Conservation (phyloP, 371 early-diverging fungal genomes). For the Smittium culicis region DNA sequence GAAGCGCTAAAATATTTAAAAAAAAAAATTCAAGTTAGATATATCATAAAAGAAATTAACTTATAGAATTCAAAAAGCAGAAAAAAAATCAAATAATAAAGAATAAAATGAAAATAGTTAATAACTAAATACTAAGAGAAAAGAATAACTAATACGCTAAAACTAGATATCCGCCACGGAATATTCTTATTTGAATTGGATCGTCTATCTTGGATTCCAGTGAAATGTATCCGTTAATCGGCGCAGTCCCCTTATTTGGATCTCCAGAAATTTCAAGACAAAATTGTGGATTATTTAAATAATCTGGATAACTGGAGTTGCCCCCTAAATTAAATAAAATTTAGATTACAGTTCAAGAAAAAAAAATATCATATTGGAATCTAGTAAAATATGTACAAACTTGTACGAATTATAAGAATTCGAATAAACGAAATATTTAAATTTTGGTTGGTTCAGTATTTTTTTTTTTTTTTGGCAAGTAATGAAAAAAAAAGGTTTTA, state of each 20-base stretch:
- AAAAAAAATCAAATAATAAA: neutral
- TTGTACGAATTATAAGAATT: no score
- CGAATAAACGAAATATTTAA: no score
- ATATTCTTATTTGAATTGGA: constrained; percentile 52
- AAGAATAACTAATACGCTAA: constrained; percentile 30
- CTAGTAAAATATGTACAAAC: no score
- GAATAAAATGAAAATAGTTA: no score
- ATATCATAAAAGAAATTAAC: neutral
- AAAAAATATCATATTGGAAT: no score
- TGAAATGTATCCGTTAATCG: constrained; percentile 34
- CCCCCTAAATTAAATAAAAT: no score
- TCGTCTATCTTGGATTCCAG: constrained; percentile 49
- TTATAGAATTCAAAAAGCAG: neutral
- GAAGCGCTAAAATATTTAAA: constrained; percentile 19
- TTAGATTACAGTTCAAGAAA: no score
- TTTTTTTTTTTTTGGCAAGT: constrained; percentile 19
- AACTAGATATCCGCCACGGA: constrained; percentile 52
- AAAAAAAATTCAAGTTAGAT: no score
- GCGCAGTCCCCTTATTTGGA: constrained; percentile 14
- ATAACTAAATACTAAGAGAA: no score
- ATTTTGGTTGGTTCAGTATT: no score
- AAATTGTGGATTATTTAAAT: constrained; percentile 66
- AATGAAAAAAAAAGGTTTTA: neutral
- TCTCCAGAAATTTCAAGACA: constrained; percentile 37
- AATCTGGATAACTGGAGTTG: constrained; percentile 49